A percentile compares a stretch with the other conserved stretches of the same genome.
These are phyloP conservation scores for Hibiscus trionum DNA, from an alignment of 345 rosid species.

Conservation along the genomic window DNA sequence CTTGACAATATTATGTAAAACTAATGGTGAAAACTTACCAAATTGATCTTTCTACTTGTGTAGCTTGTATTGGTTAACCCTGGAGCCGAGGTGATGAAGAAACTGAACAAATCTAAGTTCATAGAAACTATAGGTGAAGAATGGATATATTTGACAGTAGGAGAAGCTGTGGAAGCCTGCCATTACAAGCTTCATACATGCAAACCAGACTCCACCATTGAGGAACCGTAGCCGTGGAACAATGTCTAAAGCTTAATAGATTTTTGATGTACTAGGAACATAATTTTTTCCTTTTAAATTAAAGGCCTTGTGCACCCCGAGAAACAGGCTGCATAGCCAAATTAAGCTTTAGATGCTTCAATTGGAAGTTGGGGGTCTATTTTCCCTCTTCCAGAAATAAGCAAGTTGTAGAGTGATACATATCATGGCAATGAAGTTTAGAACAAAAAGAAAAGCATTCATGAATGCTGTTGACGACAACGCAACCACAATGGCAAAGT, in stretches of 20 bases:
- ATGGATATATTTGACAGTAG: conserved; percentile 77
- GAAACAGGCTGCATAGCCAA: not conserved
- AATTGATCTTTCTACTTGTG: not conserved
- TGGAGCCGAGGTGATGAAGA: conserved; percentile 86
- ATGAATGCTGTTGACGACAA: not conserved
- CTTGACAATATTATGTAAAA: not conserved
- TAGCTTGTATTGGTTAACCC: conserved; percentile 83
- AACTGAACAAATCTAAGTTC: conserved; percentile 63
- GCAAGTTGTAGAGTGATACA: conserved; percentile 8
- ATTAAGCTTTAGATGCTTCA: not conserved
- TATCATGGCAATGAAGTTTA: conserved; percentile 5
- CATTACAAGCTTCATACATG: conserved; percentile 58
- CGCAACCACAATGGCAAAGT: not conserved
- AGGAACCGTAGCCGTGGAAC: conserved; percentile 31
- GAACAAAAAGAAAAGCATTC: not conserved
- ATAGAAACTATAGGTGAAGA: conserved; percentile 61
- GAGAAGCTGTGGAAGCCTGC: conserved; percentile 87
- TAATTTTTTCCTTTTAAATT: not conserved
- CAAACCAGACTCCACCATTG: conserved; percentile 28
- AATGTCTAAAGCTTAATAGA: conserved; percentile 22
- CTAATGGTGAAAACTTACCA: not conserved
- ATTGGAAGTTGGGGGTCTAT: not conserved
- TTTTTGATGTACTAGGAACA: not conserved
- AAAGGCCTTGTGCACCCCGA: conserved; percentile 3
- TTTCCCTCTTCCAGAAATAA: conserved; percentile 20